Conservation (phyloP, 768 basidiomycete genomes). For the Serendipita sp. region DNA sequence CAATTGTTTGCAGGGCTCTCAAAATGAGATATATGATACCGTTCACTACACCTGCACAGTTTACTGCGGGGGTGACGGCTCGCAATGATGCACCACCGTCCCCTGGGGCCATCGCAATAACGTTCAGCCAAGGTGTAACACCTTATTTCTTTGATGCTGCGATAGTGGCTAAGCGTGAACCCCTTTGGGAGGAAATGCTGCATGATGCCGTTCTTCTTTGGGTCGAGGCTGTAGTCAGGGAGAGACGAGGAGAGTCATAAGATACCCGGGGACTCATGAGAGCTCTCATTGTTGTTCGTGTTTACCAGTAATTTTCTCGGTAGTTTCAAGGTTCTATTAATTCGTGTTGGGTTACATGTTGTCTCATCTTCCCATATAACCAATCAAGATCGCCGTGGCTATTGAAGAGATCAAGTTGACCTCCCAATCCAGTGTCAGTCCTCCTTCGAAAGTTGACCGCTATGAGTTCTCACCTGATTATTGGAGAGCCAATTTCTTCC, state of each 20-base stretch:
- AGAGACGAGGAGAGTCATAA: slow-evolving; percentile 25
- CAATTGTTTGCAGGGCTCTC: slow-evolving; percentile 37
- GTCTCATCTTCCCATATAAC: slow-evolving; percentile 16
- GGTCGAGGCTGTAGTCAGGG: slow-evolving; percentile 52
- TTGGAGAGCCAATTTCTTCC: slow-evolving; percentile 66
- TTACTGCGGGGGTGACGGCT: slow-evolving; percentile 13
- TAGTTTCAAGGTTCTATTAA: too few species aligned
- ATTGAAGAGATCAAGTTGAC: slow-evolving; percentile 32
- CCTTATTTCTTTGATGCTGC: slow-evolving; percentile 48
- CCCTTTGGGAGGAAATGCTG: slow-evolving; percentile 73
- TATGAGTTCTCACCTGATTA: slow-evolving; percentile 46
- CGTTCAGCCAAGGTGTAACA: background rate
- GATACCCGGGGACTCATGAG: background rate
- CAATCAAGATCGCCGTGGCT: slow-evolving; percentile 24
- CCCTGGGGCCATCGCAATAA: slow-evolving; percentile 16
- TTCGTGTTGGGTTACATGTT: background rate
- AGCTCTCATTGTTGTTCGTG: too few species aligned
- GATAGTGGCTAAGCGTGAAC: slow-evolving; percentile 52
- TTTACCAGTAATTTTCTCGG: too few species aligned
- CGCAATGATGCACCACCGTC: slow-evolving; percentile 17
- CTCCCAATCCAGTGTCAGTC: slow-evolving; percentile 12
- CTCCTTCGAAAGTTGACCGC: background rate
- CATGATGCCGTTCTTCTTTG: slow-evolving; percentile 45
- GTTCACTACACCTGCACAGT: slow-evolving; percentile 35
- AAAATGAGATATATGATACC: slow-evolving; percentile 70